These are phyloP conservation scores for Fusarium armeniacum DNA, from an alignment of 2,329 filamentous ascomycete genomes.

Conservation along the genomic window DNA sequence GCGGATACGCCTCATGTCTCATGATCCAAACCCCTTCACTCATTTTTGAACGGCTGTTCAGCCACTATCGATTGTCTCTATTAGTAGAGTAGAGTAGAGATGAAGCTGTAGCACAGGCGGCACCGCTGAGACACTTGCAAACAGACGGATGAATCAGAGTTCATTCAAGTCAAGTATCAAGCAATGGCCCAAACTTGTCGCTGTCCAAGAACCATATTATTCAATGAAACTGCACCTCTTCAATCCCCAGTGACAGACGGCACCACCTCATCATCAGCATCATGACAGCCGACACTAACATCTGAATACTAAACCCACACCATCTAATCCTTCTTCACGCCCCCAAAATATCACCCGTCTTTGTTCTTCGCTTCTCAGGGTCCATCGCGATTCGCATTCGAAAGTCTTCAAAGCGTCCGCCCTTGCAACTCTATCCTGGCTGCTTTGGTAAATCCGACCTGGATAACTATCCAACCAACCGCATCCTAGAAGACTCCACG, in stretches of 20 bases:
- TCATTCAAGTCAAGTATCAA: not conserved
- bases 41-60: not conserved
- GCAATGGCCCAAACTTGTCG: not conserved
- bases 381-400: slow-evolving; percentile 36
- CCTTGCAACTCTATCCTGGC: slow-evolving; percentile 14
- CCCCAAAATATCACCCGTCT: slow-evolving; percentile 13
- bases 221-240: not conserved
- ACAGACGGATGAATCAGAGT: not conserved
- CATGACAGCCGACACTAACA: slow-evolving; percentile 11
- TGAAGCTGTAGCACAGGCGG: slow-evolving; percentile 1
- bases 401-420: slow-evolving; percentile 20
- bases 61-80: slow-evolving; percentile 1
- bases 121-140: not conserved
- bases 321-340: slow-evolving; percentile 13
- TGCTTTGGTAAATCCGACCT: slow-evolving; percentile 8
- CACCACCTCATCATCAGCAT: slow-evolving; percentile 1
- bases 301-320: slow-evolving; percentile 30
- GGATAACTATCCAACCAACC: slow-evolving; percentile 37
- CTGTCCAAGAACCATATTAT: not conserved
- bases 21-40: slow-evolving; percentile 8
- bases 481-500: slow-evolving; percentile 25
- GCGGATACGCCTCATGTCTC: slow-evolving; percentile 21
- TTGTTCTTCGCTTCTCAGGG: slow-evolving; percentile 30
- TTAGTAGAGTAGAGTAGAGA: slow-evolving; percentile 1
- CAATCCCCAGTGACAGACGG: not conserved